Percentiles rank a stretch among this genome's conserved stretches.
These are phyloP conservation scores for Aspergillus intermedius DNA, from an alignment of 2,329 filamentous ascomycete species.

Conservation along the genomic window DNA sequence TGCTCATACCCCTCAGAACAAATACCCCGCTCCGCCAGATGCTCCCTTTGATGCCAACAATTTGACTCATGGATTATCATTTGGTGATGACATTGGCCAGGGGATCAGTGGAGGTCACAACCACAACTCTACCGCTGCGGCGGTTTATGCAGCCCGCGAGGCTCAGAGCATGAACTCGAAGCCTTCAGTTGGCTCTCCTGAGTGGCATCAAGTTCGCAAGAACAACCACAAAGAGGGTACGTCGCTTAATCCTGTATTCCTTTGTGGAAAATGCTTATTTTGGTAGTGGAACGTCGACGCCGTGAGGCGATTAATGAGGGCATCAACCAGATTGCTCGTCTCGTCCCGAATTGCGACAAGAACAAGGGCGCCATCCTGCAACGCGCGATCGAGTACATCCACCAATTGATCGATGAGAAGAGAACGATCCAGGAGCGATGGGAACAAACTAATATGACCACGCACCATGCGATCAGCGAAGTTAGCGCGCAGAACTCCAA, in stretches of 20 bases:
- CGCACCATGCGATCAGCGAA: constrained; percentile 58
- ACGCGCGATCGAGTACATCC: constrained; percentile 89
- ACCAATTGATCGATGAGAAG: constrained; percentile 58
- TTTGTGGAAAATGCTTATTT: constrained; percentile 17
- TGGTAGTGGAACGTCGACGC: constrained; percentile 81
- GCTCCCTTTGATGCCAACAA: constrained; percentile 32
- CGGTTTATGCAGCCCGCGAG: constrained; percentile 48
- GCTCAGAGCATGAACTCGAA: constrained; percentile 55
- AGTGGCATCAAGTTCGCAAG: constrained; percentile 96
- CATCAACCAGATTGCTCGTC: constrained; percentile 95
- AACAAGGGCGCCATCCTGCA: constrained; percentile 97
- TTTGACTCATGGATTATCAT: constrained; percentile 29
- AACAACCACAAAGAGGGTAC: constrained; percentile 98
- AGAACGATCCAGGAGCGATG: constrained; percentile 37
- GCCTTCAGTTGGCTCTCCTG: constrained; percentile 86
- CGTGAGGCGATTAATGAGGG: constrained; percentile 98
- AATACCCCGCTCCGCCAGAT: constrained; percentile 40
- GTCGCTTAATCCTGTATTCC: constrained; percentile 14
- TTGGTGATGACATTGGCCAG: constrained; percentile 37
- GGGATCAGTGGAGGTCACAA: constrained; percentile 30
- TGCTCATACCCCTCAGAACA: constrained; percentile 38
- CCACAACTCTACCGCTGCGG: constrained; percentile 54
- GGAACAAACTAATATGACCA: constrained; percentile 39
- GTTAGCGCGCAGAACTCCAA: constrained; percentile 92
- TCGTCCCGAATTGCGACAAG: constrained; percentile 96